Percentiles rank a stretch among this genome's conserved stretches.
Conservation (phyloP, 75 land plant species). For the Pinus taeda region DNA sequence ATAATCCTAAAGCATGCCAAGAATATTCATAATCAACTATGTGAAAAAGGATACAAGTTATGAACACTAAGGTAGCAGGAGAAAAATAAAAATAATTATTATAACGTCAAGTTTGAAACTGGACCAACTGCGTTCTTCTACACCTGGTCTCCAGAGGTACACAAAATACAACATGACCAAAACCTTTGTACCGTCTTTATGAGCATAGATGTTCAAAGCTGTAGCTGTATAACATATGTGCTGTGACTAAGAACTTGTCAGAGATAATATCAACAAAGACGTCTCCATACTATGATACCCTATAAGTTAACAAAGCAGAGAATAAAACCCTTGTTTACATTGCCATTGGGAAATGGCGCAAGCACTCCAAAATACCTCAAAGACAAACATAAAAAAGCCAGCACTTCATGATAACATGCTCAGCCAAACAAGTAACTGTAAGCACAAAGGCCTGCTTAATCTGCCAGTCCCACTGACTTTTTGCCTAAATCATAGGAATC, state of each 20-base stretch:
- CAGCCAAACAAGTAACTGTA: background rate
- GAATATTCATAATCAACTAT: background rate
- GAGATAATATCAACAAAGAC: background rate
- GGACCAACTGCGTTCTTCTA: too few relatives aligned
- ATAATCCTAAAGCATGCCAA: slow-evolving; percentile 1
- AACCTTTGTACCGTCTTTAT: background rate
- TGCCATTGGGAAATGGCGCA: background rate
- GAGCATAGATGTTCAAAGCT: background rate
- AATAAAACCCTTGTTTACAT: background rate
- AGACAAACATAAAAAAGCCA: background rate
- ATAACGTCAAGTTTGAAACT: too few relatives aligned
- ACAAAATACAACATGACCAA: background rate
- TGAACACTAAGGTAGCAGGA: background rate
- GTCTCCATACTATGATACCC: background rate
- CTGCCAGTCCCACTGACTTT: background rate
- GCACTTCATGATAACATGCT: background rate
- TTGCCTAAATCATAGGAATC: background rate
- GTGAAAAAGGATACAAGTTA: background rate
- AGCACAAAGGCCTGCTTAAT: background rate
- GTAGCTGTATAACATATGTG: background rate
- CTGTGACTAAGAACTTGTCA: background rate
- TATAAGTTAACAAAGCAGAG: background rate
- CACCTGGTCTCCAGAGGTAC: too few relatives aligned
- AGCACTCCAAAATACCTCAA: background rate
- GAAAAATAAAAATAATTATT: background rate